Evolutionary conservation across 75 land plant genomes (phyloP), one percentile per base, ranked within the genome.

Genomic region (Adiantum capillusveneris): DNA sequence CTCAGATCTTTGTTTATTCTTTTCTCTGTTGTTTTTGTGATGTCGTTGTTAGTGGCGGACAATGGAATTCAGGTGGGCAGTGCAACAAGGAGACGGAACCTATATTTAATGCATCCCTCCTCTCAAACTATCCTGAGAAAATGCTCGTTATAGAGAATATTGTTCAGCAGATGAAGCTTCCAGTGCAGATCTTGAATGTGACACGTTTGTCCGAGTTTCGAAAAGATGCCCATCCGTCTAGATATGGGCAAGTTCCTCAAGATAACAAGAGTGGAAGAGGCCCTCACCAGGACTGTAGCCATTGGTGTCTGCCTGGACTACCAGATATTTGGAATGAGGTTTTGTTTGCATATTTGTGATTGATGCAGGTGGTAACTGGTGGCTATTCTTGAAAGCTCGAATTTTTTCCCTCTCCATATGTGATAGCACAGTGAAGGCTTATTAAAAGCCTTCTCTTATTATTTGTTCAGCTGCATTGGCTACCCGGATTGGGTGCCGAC

Each of bases 261-360:
- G 37, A 34, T 34, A 9, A 34, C 9, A 3, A 3, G 9, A 34
- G 9, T 53, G 25, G 31, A 1, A 46, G n/a, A 11, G 44, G 31
- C 12, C 49, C 49, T 25, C 29, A 36, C 49, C 82, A 87, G 67
- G 92, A 87, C 53, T 87, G 92, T 58, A 87, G 92, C 69, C 92
- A 87, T 44, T 87, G 92, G 92, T 84, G 92, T 55, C 71, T 87
- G 25, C 92, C 92, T 31, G 92, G 92, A 13, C 78, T 87, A 26
- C 92, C 92, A 9, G 92, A 87, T 60, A 57, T 79, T 12, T 87
- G 92, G 92, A 87, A 87, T 58, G 80, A 87, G 57, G 29, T 86
- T 17, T 60, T 86, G 57, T 86, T 76, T 51, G 65, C 55, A 21
- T 34, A 34, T 9, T 5, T 34, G 37, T 34, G 37, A 34, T 34